Evolutionary conservation across 345 rosid species (phyloP), one percentile per base, ranked within the genome.

Genomic region (Acer yangbiense): DNA sequence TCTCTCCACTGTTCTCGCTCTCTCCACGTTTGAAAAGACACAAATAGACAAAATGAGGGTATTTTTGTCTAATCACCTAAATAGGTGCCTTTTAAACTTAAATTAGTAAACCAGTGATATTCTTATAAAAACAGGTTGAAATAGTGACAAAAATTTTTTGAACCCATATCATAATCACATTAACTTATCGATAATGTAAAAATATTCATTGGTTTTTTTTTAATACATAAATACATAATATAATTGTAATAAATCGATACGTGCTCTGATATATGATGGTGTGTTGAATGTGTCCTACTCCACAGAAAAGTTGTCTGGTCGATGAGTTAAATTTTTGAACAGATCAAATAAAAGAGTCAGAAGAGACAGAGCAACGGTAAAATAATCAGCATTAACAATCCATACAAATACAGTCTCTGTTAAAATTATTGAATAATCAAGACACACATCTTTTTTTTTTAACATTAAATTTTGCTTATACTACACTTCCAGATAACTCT

Each of bases 281-380:
- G 6, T 35, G 39, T 35, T 35, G 39, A 35, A 35, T 35, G 39
- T 35, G 39, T 35, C 39, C 39, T 4, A 35, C 77, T 54, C 29
- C 67, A 18, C 78, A 77, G 63, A 57, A 57, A 43, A 78, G 48
- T 18, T 80, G 87, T 43, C 10, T 43, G 46, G 46, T 79, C 80
- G 39, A 65, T 73, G 65, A 73, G 75, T 79, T 79, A 35, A 76
- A 73, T 78, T 73, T 64, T 68, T 17, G 10, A 54, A 6, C 48
- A 60, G 57, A 4, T 35, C 6, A 13, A 69, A 70, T 61, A 44
- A 35, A 54, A 21, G 25, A 20, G 41, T 58, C 71, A 39, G 50
- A 46, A 9, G 78, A 78, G 86, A 78, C 86, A 83, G 66, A 27
- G 68, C 85, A 88, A 85, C 88, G 87, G 88, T 81, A 78, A 79